Conservation (phyloP, 2,329 filamentous ascomycete species). For the Aspergillus hiratsukae region DNA sequence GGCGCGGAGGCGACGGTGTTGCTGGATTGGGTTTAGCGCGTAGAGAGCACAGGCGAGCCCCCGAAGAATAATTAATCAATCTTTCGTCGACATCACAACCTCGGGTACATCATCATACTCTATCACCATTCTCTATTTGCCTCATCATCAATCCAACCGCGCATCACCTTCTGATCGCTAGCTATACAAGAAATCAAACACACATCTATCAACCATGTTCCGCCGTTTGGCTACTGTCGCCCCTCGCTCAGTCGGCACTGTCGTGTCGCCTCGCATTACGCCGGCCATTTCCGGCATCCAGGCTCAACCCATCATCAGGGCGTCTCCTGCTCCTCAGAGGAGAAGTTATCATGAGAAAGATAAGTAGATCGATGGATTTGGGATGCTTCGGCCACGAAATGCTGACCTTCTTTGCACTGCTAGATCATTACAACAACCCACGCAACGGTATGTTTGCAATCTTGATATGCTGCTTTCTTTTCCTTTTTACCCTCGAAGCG, state of each 20-base stretch:
- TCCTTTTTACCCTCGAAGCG: background rate
- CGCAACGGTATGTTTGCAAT: conserved; percentile 52
- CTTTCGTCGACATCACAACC: conserved; percentile 6
- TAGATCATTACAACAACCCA: conserved; percentile 78
- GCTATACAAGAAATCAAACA: conserved; percentile 13
- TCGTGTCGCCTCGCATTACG: conserved; percentile 46
- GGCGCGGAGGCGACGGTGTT: conserved; percentile 13
- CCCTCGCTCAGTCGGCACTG: conserved; percentile 50
- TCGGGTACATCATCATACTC: background rate
- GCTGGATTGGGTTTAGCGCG: conserved; percentile 7
- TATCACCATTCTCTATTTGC: background rate
- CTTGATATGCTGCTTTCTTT: background rate
- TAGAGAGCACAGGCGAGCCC: conserved; percentile 1
- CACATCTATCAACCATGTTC: conserved; percentile 46
- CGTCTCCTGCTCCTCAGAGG: conserved; percentile 33
- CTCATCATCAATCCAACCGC: conserved; percentile 4
- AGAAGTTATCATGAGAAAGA: conserved; percentile 64
- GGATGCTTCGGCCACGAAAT: background rate
- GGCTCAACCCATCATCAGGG: conserved; percentile 38
- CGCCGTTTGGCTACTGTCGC: conserved; percentile 52
- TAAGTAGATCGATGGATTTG: conserved; percentile 34
- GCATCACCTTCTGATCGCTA: conserved; percentile 18
- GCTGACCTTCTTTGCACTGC: conserved; percentile 41
- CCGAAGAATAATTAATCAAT: conserved; percentile 10
- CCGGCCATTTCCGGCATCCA: conserved; percentile 44